Percentiles rank a stretch among this genome's conserved stretches.
Evolutionary conservation across 805 yeast species (phyloP).

Genomic region (Suhomyces xylopsoci): DNA sequence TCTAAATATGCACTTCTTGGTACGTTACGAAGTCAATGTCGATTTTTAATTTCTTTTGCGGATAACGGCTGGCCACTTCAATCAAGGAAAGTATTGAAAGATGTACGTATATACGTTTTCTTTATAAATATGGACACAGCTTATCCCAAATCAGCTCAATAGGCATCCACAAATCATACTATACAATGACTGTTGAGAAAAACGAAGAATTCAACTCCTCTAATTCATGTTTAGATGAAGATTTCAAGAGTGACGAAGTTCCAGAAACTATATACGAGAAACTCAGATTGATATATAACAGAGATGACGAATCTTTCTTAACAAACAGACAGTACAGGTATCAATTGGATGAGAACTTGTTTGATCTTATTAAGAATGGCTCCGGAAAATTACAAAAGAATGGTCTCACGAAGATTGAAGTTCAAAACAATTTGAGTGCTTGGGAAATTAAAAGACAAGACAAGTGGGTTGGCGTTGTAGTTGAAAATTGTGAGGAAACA

Average conservation of each 20-base stretch:
- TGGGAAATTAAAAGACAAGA: slow-evolving; percentile 20
- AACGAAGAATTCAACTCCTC: background rate
- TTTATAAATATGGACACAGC: background rate
- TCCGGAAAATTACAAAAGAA: background rate
- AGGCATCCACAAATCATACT: background rate
- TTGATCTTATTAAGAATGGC: background rate
- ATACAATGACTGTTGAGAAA: slow-evolving; percentile 1
- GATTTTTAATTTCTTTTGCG: background rate
- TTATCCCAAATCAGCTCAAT: background rate
- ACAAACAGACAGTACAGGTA: slow-evolving; percentile 10
- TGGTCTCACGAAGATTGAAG: background rate
- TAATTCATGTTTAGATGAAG: slow-evolving; percentile 2
- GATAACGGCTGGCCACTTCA: background rate
- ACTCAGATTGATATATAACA: slow-evolving; percentile 25
- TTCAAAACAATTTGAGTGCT: slow-evolving; percentile 7
- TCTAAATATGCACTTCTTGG: background rate
- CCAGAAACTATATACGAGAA: slow-evolving; percentile 24
- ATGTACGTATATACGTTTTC: background rate
- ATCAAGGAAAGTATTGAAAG: background rate
- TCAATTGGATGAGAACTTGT: background rate
- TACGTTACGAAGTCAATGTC: background rate
- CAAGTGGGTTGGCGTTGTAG: slow-evolving; percentile 27
- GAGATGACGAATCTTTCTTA: slow-evolving; percentile 15
- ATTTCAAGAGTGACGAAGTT: background rate
- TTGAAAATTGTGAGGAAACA: slow-evolving; percentile 20